Conservation (phyloP, 495 filamentous ascomycete genomes). For the Lophium mytilinum region DNA sequence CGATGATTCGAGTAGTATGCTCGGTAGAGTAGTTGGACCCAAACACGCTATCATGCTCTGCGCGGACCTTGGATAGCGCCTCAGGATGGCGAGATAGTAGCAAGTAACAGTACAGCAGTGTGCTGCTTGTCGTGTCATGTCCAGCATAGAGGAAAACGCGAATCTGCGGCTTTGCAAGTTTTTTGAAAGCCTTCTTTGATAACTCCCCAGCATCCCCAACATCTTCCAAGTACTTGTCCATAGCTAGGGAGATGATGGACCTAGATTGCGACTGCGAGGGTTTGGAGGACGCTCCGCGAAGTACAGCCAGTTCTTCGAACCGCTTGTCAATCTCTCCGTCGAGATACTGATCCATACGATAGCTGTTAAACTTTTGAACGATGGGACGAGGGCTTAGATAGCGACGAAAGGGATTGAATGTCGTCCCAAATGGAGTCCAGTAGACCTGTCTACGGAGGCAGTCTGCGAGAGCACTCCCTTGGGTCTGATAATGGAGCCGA, state of each 20-base stretch:
- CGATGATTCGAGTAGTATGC: slow-evolving; percentile 6
- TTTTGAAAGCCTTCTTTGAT: slow-evolving; percentile 2
- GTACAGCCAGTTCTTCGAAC: slow-evolving; percentile 2
- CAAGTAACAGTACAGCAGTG: slow-evolving; percentile 38
- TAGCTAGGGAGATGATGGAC: slow-evolving; percentile 8
- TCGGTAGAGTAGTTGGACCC: slow-evolving; percentile 25
- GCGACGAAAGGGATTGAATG: slow-evolving; percentile 25
- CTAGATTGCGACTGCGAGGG: neutral
- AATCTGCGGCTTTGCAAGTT: slow-evolving; percentile 3
- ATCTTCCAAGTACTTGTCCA: slow-evolving; percentile 7
- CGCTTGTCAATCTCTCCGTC: slow-evolving; percentile 1
- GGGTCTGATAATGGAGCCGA: slow-evolving; percentile 21
- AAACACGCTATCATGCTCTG: neutral
- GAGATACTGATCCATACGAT: neutral
- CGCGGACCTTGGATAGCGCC: slow-evolving; percentile 33
- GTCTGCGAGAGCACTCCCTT: slow-evolving; percentile 21
- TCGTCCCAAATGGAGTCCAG: slow-evolving; percentile 25
- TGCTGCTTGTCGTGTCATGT: slow-evolving; percentile 42
- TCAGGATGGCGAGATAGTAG: slow-evolving; percentile 40
- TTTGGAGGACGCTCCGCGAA: neutral
- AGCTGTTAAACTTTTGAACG: slow-evolving; percentile 9
- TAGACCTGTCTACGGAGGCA: slow-evolving; percentile 23
- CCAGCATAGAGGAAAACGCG: slow-evolving; percentile 41
- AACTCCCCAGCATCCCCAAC: neutral
- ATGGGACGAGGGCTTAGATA: slow-evolving; percentile 27